phyloP scores from a whole-genome alignment of 305 asterid genomes.

The Withania somnifera region DNA sequence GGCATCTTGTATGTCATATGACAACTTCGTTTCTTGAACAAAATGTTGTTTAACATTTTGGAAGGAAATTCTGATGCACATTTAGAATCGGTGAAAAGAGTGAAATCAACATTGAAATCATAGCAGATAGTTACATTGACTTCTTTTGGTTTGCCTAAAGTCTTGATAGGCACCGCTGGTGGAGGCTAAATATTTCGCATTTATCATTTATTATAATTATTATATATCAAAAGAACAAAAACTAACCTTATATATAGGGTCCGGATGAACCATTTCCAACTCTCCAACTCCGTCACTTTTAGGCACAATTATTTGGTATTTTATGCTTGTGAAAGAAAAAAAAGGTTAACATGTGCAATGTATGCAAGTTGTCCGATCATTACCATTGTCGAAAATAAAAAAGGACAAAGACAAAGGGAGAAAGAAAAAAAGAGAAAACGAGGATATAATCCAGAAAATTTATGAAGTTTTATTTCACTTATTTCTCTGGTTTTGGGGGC shows the following conservation, averaged over 20 bases:
- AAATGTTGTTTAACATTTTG: background rate
- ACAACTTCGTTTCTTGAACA: background rate
- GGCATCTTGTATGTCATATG: background rate
- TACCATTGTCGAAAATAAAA: background rate
- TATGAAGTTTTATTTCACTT: background rate
- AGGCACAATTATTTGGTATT: background rate
- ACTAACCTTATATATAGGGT: too few relatives aligned
- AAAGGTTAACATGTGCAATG: background rate
- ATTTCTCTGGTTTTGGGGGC: background rate
- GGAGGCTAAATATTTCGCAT: background rate
- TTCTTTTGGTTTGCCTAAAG: background rate
- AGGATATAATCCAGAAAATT: background rate
- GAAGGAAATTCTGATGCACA: background rate
- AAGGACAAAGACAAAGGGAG: background rate
- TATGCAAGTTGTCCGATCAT: too few relatives aligned
- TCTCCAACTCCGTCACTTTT: background rate
- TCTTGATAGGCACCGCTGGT: background rate
- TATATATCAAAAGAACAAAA: background rate
- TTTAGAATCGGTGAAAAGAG: background rate
- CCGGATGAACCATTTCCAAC: background rate
- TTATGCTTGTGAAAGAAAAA: background rate
- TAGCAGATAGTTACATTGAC: background rate
- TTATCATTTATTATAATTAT: background rate
- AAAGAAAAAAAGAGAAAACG: background rate
- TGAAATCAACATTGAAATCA: background rate